Conservation (phyloP, 805 yeast genomes). For the Wickerhamomyces alni region DNA sequence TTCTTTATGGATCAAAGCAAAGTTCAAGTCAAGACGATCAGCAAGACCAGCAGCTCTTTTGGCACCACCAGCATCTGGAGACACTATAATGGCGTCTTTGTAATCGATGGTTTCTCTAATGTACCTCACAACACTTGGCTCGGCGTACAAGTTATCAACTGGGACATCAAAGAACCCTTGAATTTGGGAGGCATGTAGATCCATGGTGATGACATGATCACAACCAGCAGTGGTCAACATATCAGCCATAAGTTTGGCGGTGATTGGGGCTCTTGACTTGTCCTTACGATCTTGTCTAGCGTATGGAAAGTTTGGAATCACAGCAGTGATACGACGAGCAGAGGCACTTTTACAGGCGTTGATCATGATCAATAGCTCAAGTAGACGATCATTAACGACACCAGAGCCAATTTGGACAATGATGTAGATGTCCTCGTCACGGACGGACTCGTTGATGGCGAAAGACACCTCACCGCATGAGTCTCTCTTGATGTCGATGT, state of each 20-base stretch:
- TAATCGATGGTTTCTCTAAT: conserved; percentile 56
- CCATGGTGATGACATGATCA: conserved; percentile 83
- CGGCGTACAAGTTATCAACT: conserved; percentile 79
- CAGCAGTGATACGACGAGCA: conserved; percentile 78
- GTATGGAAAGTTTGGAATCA: conserved; percentile 77
- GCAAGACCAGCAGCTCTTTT: conserved; percentile 85
- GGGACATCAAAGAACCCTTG: conserved; percentile 84
- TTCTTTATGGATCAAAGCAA: conserved; percentile 82
- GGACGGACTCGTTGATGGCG: conserved; percentile 72
- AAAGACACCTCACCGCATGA: conserved; percentile 71
- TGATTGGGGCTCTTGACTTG: conserved; percentile 78
- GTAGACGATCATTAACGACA: conserved; percentile 65
- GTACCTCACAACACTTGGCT: conserved; percentile 73
- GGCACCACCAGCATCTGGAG: conserved; percentile 91
- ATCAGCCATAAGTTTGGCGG: conserved; percentile 81
- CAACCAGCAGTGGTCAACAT: conserved; percentile 81
- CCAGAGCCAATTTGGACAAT: conserved; percentile 79
- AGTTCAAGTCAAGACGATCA: conserved; percentile 70
- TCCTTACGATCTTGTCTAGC: conserved; percentile 90
- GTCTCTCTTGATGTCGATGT: conserved; percentile 58
- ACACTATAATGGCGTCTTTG: conserved; percentile 64
- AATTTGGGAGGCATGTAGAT: conserved; percentile 82
- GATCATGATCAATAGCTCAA: conserved; percentile 72
- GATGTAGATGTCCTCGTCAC: conserved; percentile 80
- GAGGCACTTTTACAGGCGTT: conserved; percentile 81